Evolutionary conservation across 768 basidiomycete genomes (phyloP), one percentile per base, ranked within the genome.

Genomic region (Termitomyces sp.): DNA sequence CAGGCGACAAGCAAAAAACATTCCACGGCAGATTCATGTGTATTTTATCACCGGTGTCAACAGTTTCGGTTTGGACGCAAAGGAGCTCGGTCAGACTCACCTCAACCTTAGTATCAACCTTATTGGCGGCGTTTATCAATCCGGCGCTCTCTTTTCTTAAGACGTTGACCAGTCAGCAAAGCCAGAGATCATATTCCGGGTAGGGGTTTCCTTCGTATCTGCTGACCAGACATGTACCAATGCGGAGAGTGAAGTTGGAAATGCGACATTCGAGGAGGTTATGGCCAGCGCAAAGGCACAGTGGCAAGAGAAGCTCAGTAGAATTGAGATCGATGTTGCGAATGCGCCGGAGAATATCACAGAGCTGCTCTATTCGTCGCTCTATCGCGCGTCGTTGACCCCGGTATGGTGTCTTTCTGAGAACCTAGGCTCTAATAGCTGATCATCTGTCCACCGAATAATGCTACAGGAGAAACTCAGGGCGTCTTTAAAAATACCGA

Each of bases 281-380:
- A 64, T 76, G n/a, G 73, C 70, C 4, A 72, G 70, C 45, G 79
- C 82, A 7, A 77, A 79, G 59, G 76, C 76, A 3, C 68, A 81
- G 32, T 88, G 86, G 86, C 83, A 85, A 63, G 83, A 85, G 65
- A 84, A 82, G 67, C 70, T 88, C 56, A 77, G 78, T 59, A 83
- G 79, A 66, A 72, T 88, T 51, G 83, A 86, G 66, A 82, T 88
- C 54, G 85, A 87, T 68, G 66, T 87, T 6, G 72, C 75, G 1
- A 75, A 79, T 35, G 85, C 86, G 0, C 81, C 82, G 2, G 67
- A 76, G 16, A 84, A 86, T 63, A 71, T 87, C n/a, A 86, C 85
- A 6, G 84, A 88, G 68, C 71, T 88, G 78, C 63, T 88, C 10
- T 88, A 88, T 67, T 84, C 85, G 3, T 86, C 84, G 3, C 62